Evolutionary conservation across 2,329 filamentous ascomycete genomes (phyloP).

Genomic region (Talaromyces sp.): DNA sequence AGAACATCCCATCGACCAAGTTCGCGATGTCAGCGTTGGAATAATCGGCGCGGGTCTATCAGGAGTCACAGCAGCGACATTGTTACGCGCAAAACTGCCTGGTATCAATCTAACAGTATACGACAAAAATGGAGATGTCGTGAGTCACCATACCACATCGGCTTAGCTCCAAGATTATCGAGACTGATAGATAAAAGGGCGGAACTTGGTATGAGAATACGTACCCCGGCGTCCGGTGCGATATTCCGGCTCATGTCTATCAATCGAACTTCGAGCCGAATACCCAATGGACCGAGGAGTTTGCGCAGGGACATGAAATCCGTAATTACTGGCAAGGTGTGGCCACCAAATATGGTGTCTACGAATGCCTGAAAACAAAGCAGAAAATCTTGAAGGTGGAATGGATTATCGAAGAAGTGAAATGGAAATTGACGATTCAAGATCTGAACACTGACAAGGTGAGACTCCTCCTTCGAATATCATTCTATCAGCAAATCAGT

Average conservation of each 20-base stretch:
- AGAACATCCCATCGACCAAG: conserved; percentile 49
- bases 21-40: conserved; percentile 51
- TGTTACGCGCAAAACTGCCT: conserved; percentile 67
- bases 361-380: conserved; percentile 54
- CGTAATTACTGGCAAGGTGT: conserved; percentile 61
- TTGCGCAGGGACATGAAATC: conserved; percentile 65
- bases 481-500: too few species aligned
- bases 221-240: conserved; percentile 65
- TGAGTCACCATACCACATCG: conserved; percentile 40
- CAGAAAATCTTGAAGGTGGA: conserved; percentile 54
- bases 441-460: conserved; percentile 31
- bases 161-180: neutral
- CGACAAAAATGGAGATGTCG: conserved; percentile 65
- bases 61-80: conserved; percentile 61
- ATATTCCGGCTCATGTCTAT: conserved; percentile 67
- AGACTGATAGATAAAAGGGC: conserved; percentile 30
- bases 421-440: conserved; percentile 54
- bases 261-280: conserved; percentile 66
- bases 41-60: conserved; percentile 63
- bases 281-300: conserved; percentile 64
- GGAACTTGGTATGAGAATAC: conserved; percentile 49
- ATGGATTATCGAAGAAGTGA: conserved; percentile 52
- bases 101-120: conserved; percentile 62
- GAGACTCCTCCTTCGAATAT: conserved; percentile 6
- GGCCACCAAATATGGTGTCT: conserved; percentile 62